Base-by-base conservation (phyloP, 169 alveolate species). In the Plasmodium adleri region DNA sequence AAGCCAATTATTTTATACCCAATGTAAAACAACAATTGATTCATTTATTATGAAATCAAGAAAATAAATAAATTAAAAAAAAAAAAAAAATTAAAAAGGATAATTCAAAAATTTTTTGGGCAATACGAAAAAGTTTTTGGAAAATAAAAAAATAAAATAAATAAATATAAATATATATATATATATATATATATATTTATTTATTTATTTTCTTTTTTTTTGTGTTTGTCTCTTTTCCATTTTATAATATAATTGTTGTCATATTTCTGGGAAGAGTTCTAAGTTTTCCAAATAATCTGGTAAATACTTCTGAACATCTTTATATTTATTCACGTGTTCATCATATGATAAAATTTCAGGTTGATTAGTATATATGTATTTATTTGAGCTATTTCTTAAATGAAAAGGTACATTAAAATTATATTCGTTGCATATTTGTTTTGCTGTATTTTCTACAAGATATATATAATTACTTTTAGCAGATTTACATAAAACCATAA, bases 291-390 rank as follows among this genome's bases (percentile, higher is more conserved):
- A 26, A 68, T 80, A 56, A 17, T 80, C 83, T 1, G 90, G 90
- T 64, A 80, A 70, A 28, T 80, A 80, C 26, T 66, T 80, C 59
- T 80, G 90, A 20, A 54, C 83, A 28, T 54, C 90, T 47, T 80
- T 80, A 64, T 80, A 80, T 62, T 56, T 80, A 22, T 80, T 67
- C 63, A 66, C 17, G 39, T 80, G 90, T 10, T 80, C 83, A 24
- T 80, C 90, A 64, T 67, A 80, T 45, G 90, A 67, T 32, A 80
- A 60, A 80, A 80, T 80, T 80, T 80, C 90, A 59, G 90, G 90
- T 17, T 80, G 90, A 26, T 80, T 80, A 0, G 90, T 80, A 58
- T 80, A 80, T 9, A 67, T 72, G 24, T 80, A 80, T 62, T 45
- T 80, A 43, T 80, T 68, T 71, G 90, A 80, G 8, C 74, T 80